phyloP scores from a whole-genome alignment of 768 basidiomycete species.

The Clitopilus passeckerianus region DNA sequence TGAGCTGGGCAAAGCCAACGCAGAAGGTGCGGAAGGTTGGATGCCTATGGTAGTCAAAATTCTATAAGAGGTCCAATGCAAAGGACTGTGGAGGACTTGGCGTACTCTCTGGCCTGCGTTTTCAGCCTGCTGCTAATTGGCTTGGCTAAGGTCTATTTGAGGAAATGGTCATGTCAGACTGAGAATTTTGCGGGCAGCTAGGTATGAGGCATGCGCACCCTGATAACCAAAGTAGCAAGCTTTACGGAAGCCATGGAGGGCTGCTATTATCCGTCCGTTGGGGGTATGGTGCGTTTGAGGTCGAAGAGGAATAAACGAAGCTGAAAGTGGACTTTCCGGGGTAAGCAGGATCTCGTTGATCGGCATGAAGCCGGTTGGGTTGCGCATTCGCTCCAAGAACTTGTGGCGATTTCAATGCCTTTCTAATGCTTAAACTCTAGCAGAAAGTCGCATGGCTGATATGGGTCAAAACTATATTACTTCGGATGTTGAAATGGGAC shows the following conservation, averaged over 20 bases:
- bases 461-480: too few species aligned
- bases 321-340: background rate
- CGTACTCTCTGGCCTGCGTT: constrained; percentile 65
- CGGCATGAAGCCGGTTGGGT: background rate
- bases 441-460: too few species aligned
- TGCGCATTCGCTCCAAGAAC: background rate
- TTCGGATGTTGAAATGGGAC: too few species aligned
- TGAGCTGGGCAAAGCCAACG: constrained; percentile 66
- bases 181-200: background rate
- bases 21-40: constrained; percentile 68
- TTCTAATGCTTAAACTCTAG: background rate
- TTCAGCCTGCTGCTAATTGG: constrained; percentile 70
- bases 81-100: background rate
- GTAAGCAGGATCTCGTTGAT: background rate
- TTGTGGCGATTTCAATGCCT: background rate
- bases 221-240: constrained; percentile 67
- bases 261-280: background rate
- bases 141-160: constrained; percentile 71
- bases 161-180: background rate
- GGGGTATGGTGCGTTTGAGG: background rate
- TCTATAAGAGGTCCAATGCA: background rate
- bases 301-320: background rate
- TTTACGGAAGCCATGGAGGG: constrained; percentile 67
- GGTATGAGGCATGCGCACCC: constrained; percentile 23
- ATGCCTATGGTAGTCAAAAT: constrained; percentile 42